Evolutionary conservation across 768 basidiomycete species (phyloP).

Genomic region (Porphyrellus cyaneotinctus): DNA sequence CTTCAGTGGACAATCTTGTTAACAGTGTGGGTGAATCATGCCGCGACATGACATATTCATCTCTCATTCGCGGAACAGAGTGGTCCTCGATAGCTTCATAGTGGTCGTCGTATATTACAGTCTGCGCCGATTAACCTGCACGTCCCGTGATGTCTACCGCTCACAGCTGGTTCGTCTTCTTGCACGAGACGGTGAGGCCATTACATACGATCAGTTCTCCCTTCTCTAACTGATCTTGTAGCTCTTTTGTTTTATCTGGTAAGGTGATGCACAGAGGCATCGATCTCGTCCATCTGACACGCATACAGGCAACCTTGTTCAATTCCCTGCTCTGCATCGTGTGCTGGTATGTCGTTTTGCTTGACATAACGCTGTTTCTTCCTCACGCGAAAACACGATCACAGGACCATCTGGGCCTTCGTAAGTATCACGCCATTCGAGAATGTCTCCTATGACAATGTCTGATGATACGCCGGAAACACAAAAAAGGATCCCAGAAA

Average conservation of each 20-base stretch:
- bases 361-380: background rate
- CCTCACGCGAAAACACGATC: background rate
- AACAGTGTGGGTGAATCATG: conserved; percentile 8
- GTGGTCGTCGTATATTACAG: conserved; percentile 2
- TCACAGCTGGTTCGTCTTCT: conserved; percentile 14
- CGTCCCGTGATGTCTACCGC: background rate
- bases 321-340: conserved; percentile 4
- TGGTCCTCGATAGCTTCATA: conserved; percentile 11
- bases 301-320: conserved; percentile 5
- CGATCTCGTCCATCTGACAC: background rate
- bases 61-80: conserved; percentile 5
- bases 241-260: conserved; percentile 18
- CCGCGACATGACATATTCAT: background rate
- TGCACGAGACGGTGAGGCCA: conserved; percentile 23
- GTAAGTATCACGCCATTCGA: conserved; percentile 2
- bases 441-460: background rate
- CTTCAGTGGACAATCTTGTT: conserved; percentile 16
- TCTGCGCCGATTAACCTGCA: conserved; percentile 1
- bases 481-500: conserved; percentile 18
- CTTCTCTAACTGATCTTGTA: conserved; percentile 1
- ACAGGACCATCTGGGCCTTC: conserved; percentile 7
- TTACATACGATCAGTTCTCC: background rate
- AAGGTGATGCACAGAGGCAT: background rate
- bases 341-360: conserved; percentile 12
- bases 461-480: background rate